Evolutionary conservation across 805 yeast species (phyloP).

Genomic region (Novakomyces olei): DNA sequence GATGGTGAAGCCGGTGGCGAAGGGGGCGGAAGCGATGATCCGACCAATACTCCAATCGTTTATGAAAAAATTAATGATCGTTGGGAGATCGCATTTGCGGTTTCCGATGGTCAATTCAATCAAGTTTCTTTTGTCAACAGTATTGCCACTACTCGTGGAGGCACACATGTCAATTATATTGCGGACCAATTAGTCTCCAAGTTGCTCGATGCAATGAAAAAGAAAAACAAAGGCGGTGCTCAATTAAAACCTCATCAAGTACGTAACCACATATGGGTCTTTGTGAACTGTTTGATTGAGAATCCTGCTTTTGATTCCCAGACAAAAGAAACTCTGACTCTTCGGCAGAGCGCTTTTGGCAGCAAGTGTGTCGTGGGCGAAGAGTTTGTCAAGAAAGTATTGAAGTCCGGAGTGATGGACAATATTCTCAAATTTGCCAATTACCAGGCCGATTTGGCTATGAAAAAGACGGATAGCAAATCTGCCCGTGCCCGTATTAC

Average conservation of each 20-base stretch:
- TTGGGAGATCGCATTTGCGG: conserved; percentile 93
- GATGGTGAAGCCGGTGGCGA: conserved; percentile 16
- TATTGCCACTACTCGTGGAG: conserved; percentile 92
- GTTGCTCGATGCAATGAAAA: conserved; percentile 49
- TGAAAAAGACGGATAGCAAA: conserved; percentile 68
- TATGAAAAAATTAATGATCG: conserved; percentile 64
- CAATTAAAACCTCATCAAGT: conserved; percentile 75
- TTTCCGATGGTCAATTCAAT: conserved; percentile 71
- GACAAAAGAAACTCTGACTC: conserved; percentile 86
- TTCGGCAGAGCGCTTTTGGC: conserved; percentile 74
- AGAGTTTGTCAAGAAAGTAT: conserved; percentile 45
- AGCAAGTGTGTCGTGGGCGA: conserved; percentile 61
- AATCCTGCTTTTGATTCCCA: conserved; percentile 96
- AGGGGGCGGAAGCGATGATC: conserved; percentile 13
- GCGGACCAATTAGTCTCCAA: conserved; percentile 68
- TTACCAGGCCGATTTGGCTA: conserved; percentile 66
- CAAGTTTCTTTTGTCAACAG: conserved; percentile 95
- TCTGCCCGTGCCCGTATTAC: conserved; percentile 60
- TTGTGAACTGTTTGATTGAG: conserved; percentile 77
- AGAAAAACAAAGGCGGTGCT: conserved; percentile 40
- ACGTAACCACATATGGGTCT: conserved; percentile 70
- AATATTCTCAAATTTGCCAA: conserved; percentile 66
- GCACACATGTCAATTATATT: conserved; percentile 76
- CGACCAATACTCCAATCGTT: conserved; percentile 36
- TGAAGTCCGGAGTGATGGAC: conserved; percentile 48